These are phyloP conservation scores for Astrephomene gubernaculifera DNA, from an alignment of 139 green algal genomes.

Conservation along the genomic window DNA sequence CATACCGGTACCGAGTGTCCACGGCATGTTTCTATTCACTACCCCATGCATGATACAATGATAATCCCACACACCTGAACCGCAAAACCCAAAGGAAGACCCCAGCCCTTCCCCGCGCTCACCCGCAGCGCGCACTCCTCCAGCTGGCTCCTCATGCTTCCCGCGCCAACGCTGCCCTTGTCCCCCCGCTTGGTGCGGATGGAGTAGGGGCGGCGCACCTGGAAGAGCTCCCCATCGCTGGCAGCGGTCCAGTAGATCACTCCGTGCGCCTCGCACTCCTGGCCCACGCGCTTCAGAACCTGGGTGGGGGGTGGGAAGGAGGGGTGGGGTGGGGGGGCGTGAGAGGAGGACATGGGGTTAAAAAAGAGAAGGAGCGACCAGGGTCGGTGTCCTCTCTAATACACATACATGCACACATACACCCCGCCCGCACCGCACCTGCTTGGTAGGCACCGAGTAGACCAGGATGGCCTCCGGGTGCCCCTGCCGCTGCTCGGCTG, in stretches of 20 bases:
- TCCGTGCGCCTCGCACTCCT: slow-evolving; percentile 67
- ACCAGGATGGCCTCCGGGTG: slow-evolving; percentile 58
- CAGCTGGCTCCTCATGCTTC: slow-evolving; percentile 59
- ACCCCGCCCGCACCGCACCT: background rate
- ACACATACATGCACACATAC: background rate
- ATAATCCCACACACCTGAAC: no score
- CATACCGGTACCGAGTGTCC: no score
- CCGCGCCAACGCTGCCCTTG: slow-evolving; percentile 2
- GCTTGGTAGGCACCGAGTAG: slow-evolving; percentile 69
- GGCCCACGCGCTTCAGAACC: slow-evolving; percentile 67
- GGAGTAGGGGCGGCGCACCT: slow-evolving; percentile 67
- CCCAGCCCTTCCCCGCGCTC: no score
- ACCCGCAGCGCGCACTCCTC: slow-evolving; percentile 21
- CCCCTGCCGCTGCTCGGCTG: background rate
- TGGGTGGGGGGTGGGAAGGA: background rate
- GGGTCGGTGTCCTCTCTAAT: no score
- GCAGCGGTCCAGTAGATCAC: slow-evolving; percentile 68
- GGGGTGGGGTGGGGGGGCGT: background rate
- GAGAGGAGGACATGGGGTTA: no score
- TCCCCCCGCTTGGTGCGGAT: slow-evolving; percentile 56
- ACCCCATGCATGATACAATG: no score
- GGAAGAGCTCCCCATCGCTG: slow-evolving; percentile 32
- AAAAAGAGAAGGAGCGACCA: no score
- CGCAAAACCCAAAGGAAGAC: background rate
- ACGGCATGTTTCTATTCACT: no score